A percentile compares a stretch with the other conserved stretches of the same genome.
Evolutionary conservation across 345 rosid species (phyloP).

Genomic region (Schrenkiella parvula): DNA sequence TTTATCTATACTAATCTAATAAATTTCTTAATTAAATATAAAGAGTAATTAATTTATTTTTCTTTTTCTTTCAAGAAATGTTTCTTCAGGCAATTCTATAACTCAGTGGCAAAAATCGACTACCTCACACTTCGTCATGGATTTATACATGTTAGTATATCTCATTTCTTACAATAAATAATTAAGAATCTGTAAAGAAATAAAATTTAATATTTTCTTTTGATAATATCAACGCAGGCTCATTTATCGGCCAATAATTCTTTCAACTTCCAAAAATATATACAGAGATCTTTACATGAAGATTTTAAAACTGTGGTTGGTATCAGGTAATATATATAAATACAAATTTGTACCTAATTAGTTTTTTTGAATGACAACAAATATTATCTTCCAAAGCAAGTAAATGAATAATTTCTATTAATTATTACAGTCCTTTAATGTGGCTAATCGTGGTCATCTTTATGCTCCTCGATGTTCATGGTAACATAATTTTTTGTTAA

Average conservation of each 20-base stretch:
- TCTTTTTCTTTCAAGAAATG: constrained; percentile 46
- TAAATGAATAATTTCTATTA: not conserved
- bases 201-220: not conserved
- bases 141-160: constrained; percentile 49
- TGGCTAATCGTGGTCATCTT: constrained; percentile 69
- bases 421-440: constrained; percentile 51
- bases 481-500: constrained; percentile 38
- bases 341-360: not conserved
- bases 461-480: constrained; percentile 60
- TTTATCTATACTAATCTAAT: not conserved
- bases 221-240: constrained; percentile 36
- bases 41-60: not conserved
- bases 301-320: constrained; percentile 82
- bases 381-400: not conserved
- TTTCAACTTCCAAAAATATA: constrained; percentile 71
- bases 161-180: not conserved
- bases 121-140: constrained; percentile 78
- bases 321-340: constrained; percentile 39
- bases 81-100: constrained; percentile 65
- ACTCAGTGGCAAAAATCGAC: constrained; percentile 69
- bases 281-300: constrained; percentile 67
- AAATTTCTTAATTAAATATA: not conserved
- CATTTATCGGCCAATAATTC: constrained; percentile 43
- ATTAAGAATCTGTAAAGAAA: not conserved
- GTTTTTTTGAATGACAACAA: not conserved